These are phyloP conservation scores for Hanseniaspora singularis DNA, from an alignment of 805 yeast species.

Conservation along the genomic window DNA sequence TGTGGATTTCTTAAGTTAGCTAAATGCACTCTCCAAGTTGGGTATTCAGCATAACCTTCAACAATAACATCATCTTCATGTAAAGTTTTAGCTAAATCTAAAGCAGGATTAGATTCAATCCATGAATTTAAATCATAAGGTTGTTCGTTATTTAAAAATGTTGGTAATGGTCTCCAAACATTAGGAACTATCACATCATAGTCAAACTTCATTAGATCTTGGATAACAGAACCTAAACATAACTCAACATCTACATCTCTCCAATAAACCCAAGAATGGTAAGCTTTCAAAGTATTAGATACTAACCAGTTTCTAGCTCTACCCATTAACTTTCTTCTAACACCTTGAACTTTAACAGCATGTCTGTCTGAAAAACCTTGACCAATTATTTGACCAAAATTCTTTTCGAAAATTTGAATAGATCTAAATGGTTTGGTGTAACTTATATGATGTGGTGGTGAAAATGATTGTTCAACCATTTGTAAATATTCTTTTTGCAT, in stretches of 20 bases:
- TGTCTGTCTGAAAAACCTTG: constrained; percentile 77
- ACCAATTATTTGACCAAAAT: constrained; percentile 74
- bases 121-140: constrained; percentile 94
- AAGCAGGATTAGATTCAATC: constrained; percentile 76
- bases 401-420: constrained; percentile 67
- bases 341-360: constrained; percentile 76
- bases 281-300: constrained; percentile 60
- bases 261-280: constrained; percentile 88
- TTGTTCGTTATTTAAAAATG: constrained; percentile 79
- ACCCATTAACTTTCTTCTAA: constrained; percentile 74
- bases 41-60: constrained; percentile 78
- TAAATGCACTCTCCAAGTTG: constrained; percentile 74
- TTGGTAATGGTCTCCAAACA: constrained; percentile 96
- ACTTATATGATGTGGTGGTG: constrained; percentile 52
- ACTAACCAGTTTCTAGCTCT: constrained; percentile 78
- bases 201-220: constrained; percentile 56
- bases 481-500: constrained; percentile 57
- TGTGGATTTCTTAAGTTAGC: constrained; percentile 54
- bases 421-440: constrained; percentile 63
- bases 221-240: constrained; percentile 66
- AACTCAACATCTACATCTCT: constrained; percentile 77
- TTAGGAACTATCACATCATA: constrained; percentile 71
- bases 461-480: constrained; percentile 45
- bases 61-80: constrained; percentile 78
- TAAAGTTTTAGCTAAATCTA: constrained; percentile 49